Percentiles rank a stretch among this genome's conserved stretches.
These are phyloP conservation scores for Yamadazyma kanchanaburiensis DNA, from an alignment of 1,139 yeast species.

Conservation along the genomic window DNA sequence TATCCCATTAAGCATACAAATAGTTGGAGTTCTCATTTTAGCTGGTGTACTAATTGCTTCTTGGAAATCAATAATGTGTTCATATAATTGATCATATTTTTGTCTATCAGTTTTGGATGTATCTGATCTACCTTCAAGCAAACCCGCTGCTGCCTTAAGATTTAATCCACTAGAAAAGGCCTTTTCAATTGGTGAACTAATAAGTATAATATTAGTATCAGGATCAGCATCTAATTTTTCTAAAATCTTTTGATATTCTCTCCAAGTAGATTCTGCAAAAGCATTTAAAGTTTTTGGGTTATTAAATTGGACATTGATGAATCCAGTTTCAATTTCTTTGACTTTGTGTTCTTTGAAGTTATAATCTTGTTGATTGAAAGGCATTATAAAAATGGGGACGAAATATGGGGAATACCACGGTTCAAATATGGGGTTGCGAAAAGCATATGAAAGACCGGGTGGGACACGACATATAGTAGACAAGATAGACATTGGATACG, in stretches of 20 bases:
- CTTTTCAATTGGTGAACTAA: conserved; percentile 55
- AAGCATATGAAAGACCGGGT: too few relatives aligned
- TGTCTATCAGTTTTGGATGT: conserved; percentile 15
- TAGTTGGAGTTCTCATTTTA: conserved; percentile 47
- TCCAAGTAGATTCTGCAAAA: conserved; percentile 52
- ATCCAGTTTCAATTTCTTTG: conserved; percentile 41
- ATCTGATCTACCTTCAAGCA: conserved; percentile 6
- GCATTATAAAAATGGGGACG: too few relatives aligned
- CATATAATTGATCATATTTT: conserved; percentile 25
- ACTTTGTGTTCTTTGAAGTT: conserved; percentile 38
- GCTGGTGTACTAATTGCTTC: conserved; percentile 47
- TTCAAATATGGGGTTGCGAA: too few relatives aligned
- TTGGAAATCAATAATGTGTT: conserved; percentile 58
- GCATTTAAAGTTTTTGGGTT: conserved; percentile 65
- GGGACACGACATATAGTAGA: too few relatives aligned
- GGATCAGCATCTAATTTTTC: conserved; percentile 43
- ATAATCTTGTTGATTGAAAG: conserved; percentile 25
- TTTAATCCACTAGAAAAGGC: conserved; percentile 71
- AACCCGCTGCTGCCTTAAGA: conserved; percentile 36
- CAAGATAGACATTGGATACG: too few relatives aligned
- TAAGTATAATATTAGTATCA: conserved; percentile 47
- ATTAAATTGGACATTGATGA: conserved; percentile 60
- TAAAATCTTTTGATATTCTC: conserved; percentile 52
- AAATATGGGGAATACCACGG: conserved; percentile 3
- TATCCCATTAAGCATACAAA: conserved; percentile 45